These are phyloP conservation scores for Vitis vinifera DNA, from an alignment of 164 flowering plant genomes.

Conservation along the genomic window ASM3070453v1 NC_081811.1:22914001-22914500, in stretches of 20 bases:
- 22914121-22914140: constrained; percentile 76
- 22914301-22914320: constrained; percentile 26
- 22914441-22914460: constrained; percentile 92
- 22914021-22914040: constrained; percentile 71
- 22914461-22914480: constrained; percentile 32
- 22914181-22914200: constrained; percentile 96
- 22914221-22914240: constrained; percentile 35
- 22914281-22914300: constrained; percentile 35
- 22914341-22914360: constrained; percentile 44
- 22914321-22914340: constrained; percentile 44
- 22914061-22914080: constrained; percentile 30
- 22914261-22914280: constrained; percentile 31
- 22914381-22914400: constrained; percentile 65
- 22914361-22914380: constrained; percentile 87
- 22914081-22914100: constrained; percentile 34
- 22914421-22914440: constrained; percentile 57
- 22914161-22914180: constrained; percentile 65
- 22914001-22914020: constrained; percentile 80
- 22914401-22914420: constrained; percentile 49
- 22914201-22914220: constrained; percentile 46
- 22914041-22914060: constrained; percentile 41
- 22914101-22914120: constrained; percentile 69
- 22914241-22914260: constrained; percentile 23
- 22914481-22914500: background rate
- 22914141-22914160: constrained; percentile 44